Conservation (phyloP, 1,284 basidiomycete genomes). For the Leccinum subfulvum region DNA sequence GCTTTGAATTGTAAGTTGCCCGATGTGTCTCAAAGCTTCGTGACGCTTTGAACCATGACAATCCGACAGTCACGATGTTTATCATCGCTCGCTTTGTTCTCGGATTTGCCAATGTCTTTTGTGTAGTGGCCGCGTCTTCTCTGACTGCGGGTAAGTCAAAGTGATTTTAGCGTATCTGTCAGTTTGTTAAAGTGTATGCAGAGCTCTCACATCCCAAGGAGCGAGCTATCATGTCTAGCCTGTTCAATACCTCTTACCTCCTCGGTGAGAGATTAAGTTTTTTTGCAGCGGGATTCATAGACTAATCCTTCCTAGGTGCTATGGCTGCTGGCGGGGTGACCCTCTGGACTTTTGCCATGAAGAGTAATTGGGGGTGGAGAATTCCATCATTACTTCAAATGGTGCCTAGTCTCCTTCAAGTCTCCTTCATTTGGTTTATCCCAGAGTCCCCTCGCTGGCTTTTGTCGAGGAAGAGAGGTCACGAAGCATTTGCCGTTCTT, state of each 20-base stretch:
- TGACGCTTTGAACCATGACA: neutral
- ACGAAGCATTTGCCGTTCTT: conserved; percentile 32
- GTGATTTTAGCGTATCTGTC: neutral
- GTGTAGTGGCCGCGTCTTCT: conserved; percentile 16
- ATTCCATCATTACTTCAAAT: conserved; percentile 42
- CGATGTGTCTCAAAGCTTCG: too few species aligned
- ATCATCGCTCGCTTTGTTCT: conserved; percentile 20
- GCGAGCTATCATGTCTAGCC: conserved; percentile 11
- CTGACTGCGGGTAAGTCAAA: conserved; percentile 17
- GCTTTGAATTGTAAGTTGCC: conserved; percentile 16
- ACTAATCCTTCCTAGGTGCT: neutral
- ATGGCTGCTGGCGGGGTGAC: conserved; percentile 31
- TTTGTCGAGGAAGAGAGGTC: conserved; percentile 47
- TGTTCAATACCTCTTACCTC: conserved; percentile 11
- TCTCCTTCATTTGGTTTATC: conserved; percentile 47
- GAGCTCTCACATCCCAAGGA: conserved; percentile 23
- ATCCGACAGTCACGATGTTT: conserved; percentile 18
- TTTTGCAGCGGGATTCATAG: neutral
- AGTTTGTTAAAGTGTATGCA: neutral
- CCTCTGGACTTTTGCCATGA: conserved; percentile 48
- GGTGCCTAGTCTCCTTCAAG: conserved; percentile 48
- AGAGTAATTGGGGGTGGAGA: conserved; percentile 43
- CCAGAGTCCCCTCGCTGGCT: conserved; percentile 65
- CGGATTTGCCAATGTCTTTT: conserved; percentile 13
- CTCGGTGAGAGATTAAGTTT: conserved; percentile 6